Conservation (phyloP, 73 alveolate genomes). For the Tetrahymena malaccensis region DNA sequence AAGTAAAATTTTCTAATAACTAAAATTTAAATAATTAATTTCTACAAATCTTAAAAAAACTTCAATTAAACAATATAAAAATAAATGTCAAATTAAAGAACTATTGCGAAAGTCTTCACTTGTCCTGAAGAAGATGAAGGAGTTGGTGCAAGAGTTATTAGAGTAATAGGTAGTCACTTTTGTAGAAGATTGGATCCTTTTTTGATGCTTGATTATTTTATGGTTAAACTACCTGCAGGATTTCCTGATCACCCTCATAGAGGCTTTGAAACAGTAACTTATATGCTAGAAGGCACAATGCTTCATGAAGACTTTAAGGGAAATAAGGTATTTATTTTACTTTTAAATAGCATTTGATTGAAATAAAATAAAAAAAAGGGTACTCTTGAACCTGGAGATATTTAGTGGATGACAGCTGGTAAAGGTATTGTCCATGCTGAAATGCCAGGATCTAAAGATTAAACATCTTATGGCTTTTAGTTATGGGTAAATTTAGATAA, state of each 20-base stretch:
- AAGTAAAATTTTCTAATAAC: not conserved
- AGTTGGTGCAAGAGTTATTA: conserved; percentile 55
- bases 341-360: not conserved
- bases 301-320: conserved; percentile 60
- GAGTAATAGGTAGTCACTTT: conserved; percentile 38
- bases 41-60: not conserved
- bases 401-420: conserved; percentile 97
- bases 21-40: not conserved
- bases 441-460: conserved; percentile 65
- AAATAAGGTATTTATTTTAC: not conserved
- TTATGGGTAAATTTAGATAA: conserved; percentile 73
- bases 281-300: conserved; percentile 69
- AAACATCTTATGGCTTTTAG: conserved; percentile 62
- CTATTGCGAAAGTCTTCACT: not conserved
- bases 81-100: not conserved
- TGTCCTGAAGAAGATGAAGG: conserved; percentile 44
- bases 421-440: conserved; percentile 90
- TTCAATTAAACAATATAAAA: not conserved
- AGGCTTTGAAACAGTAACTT: conserved; percentile 94
- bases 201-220: conserved; percentile 67
- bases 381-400: conserved; percentile 65
- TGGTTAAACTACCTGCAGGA: conserved; percentile 80
- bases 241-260: conserved; percentile 97
- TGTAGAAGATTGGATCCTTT: conserved; percentile 65
- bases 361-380: conserved; percentile 2